These are phyloP conservation scores for Aspergillus caelatus DNA, from an alignment of 2,329 filamentous ascomycete species.

Conservation along the genomic window DNA sequence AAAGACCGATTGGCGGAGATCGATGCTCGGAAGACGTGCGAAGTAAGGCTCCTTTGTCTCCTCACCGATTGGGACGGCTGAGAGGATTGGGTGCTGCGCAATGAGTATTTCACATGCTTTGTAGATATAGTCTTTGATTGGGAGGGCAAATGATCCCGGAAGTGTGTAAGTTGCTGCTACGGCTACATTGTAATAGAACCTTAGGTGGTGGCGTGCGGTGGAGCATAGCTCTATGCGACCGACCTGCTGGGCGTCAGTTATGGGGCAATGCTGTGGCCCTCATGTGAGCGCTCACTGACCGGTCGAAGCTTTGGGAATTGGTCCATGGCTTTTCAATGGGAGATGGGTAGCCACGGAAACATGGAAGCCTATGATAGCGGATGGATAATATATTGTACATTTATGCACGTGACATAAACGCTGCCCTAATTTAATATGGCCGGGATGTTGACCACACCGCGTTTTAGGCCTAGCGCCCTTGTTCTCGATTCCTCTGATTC, in stretches of 20 bases:
- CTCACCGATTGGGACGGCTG: conserved; percentile 46
- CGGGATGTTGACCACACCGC: no score
- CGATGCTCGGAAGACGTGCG: conserved; percentile 46
- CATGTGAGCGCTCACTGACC: neutral
- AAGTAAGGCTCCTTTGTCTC: conserved; percentile 46
- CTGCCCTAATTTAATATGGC: neutral
- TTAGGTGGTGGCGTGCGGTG: conserved; percentile 45
- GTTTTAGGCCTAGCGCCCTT: no score
- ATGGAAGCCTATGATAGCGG: neutral
- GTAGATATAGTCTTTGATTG: conserved; percentile 39
- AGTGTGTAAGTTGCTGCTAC: conserved; percentile 43
- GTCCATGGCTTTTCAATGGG: neutral
- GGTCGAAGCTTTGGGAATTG: neutral
- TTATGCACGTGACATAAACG: neutral
- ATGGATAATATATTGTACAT: neutral
- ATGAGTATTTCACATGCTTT: conserved; percentile 42
- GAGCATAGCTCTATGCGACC: conserved; percentile 48
- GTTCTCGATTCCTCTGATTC: no score
- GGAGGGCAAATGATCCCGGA: conserved; percentile 25
- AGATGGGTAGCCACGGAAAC: neutral
- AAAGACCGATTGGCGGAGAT: conserved; percentile 42
- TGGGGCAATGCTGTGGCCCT: neutral
- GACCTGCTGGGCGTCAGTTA: conserved; percentile 32
- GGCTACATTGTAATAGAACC: conserved; percentile 50
- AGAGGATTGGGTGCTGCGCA: conserved; percentile 46